Evolutionary conservation across 345 rosid species (phyloP).

Genomic region (Camelina hispida): DNA sequence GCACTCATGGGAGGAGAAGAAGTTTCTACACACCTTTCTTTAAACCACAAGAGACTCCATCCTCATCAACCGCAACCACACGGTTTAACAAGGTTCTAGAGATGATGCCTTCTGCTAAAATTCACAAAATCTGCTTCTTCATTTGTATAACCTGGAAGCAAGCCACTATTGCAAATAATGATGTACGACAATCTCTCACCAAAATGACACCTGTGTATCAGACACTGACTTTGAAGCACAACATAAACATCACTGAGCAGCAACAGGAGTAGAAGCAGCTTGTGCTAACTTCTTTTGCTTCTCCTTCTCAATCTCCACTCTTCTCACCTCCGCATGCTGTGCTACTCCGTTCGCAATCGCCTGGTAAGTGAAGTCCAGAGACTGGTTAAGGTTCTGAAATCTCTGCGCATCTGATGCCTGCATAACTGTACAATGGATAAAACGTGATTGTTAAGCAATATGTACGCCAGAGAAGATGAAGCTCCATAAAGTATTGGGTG

Average conservation of each 20-base stretch:
- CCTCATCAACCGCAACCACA: constrained; percentile 39
- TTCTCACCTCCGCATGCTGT: constrained; percentile 93
- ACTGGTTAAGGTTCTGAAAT: constrained; percentile 83
- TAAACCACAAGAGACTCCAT: constrained; percentile 31
- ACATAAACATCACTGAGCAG: constrained; percentile 18
- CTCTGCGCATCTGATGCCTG: constrained; percentile 78
- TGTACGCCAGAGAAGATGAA: constrained; percentile 2
- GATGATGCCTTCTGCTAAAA: constrained; percentile 9
- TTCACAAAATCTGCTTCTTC: constrained; percentile 33
- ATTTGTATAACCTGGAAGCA: constrained; percentile 33
- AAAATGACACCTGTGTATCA: constrained; percentile 29
- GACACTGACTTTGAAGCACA: constrained; percentile 22
- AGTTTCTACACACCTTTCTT: constrained; percentile 25
- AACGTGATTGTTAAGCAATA: background rate
- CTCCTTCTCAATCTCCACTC: constrained; percentile 91
- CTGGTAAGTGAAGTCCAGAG: constrained; percentile 82
- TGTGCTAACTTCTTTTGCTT: constrained; percentile 71
- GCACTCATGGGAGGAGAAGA: constrained; percentile 25
- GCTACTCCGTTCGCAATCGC: constrained; percentile 90
- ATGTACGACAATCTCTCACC: constrained; percentile 37
- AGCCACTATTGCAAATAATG: constrained; percentile 1
- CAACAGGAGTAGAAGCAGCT: constrained; percentile 31
- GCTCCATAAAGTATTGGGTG: background rate
- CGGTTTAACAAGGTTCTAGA: constrained; percentile 18
- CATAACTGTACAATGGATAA: constrained; percentile 54